Evolutionary conservation across 805 yeast species (phyloP).

Genomic region (Candida germanica): DNA sequence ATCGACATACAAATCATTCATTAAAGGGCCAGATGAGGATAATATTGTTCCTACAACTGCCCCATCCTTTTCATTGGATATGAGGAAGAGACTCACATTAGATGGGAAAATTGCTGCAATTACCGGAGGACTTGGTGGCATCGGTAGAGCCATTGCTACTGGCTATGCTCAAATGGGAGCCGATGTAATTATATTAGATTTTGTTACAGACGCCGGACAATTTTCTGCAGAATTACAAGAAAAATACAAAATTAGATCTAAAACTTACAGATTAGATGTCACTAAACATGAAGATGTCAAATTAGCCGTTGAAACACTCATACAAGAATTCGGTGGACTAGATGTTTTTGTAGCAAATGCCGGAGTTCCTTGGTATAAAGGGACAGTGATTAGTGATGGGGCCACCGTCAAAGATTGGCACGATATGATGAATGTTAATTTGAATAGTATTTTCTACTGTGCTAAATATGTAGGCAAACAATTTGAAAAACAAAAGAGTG

Average conservation of each 20-base stretch:
- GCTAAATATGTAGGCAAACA: constrained; percentile 29
- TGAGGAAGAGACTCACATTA: constrained; percentile 15
- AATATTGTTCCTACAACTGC: constrained; percentile 12
- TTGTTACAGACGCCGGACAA: constrained; percentile 17
- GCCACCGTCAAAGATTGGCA: constrained; percentile 25
- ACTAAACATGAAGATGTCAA: constrained; percentile 23
- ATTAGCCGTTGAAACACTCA: constrained; percentile 17
- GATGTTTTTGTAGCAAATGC: constrained; percentile 33
- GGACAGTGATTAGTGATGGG: constrained; percentile 22
- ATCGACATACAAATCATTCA: constrained; percentile 12
- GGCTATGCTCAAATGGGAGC: constrained; percentile 27
- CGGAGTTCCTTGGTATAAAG: constrained; percentile 31
- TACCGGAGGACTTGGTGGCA: constrained; percentile 31
- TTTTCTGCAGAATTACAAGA: constrained; percentile 18
- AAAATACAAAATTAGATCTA: constrained; percentile 24
- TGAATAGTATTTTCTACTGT: constrained; percentile 30
- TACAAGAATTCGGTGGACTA: constrained; percentile 26
- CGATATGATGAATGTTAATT: constrained; percentile 25
- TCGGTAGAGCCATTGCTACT: constrained; percentile 26
- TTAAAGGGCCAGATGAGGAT: constrained; percentile 14
- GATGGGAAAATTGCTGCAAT: constrained; percentile 25
- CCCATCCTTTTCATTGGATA: constrained; percentile 8
- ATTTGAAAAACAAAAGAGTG: constrained; percentile 25
- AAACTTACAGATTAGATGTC: constrained; percentile 25
- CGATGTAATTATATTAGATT: constrained; percentile 25